Conservation (phyloP, 352 stramenopile species). For the Elongisporangium undulatum region DNA sequence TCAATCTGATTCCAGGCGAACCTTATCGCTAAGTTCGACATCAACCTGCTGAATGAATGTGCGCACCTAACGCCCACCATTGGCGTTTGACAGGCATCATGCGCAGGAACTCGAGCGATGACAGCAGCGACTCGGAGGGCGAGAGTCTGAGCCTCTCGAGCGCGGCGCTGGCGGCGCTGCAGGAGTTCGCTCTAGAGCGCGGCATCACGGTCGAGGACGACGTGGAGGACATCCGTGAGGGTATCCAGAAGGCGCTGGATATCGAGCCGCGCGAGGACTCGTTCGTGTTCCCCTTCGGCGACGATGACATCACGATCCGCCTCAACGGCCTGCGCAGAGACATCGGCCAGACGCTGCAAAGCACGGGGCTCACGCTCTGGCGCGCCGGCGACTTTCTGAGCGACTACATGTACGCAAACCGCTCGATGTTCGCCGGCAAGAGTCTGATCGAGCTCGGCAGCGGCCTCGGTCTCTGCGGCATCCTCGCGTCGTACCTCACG, state of each 20-base stretch:
- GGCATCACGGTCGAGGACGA: slow-evolving; percentile 42
- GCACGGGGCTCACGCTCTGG: slow-evolving; percentile 58
- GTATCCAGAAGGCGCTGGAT: slow-evolving; percentile 57
- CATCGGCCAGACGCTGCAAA: slow-evolving; percentile 61
- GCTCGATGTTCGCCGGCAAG: slow-evolving; percentile 23
- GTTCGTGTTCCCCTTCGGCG: slow-evolving; percentile 49
- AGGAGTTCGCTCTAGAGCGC: slow-evolving; percentile 50
- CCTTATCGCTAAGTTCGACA: neutral
- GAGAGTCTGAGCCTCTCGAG: slow-evolving; percentile 41
- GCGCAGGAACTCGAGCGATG: neutral
- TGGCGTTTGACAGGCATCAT: neutral
- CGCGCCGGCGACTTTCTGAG: slow-evolving; percentile 55
- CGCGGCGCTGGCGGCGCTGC: slow-evolving; percentile 33
- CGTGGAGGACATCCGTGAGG: slow-evolving; percentile 31
- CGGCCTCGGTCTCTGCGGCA: slow-evolving; percentile 51
- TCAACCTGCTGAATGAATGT: neutral
- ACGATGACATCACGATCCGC: slow-evolving; percentile 37
- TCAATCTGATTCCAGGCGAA: neutral
- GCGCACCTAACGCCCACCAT: neutral
- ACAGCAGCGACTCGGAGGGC: slow-evolving; percentile 31
- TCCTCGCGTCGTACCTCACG: slow-evolving; percentile 53
- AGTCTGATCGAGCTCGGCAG: slow-evolving; percentile 50
- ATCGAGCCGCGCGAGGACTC: slow-evolving; percentile 57
- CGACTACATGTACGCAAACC: slow-evolving; percentile 48
- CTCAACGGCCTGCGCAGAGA: slow-evolving; percentile 52